Evolutionary conservation across 495 filamentous ascomycete species (phyloP).

Genomic region (Penicillium alfredii): DNA sequence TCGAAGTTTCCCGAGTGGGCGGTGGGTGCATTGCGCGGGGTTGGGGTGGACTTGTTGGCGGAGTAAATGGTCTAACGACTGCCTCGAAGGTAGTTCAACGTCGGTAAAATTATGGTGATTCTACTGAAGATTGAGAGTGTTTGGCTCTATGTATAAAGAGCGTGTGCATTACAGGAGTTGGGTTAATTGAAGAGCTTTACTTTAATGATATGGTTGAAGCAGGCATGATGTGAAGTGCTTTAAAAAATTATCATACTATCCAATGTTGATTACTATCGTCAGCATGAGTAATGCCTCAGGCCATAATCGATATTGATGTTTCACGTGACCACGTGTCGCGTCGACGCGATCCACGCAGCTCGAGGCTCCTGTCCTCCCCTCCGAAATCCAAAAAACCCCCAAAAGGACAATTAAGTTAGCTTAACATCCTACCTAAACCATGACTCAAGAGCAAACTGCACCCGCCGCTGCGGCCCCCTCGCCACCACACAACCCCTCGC

Average conservation of each 20-base stretch:
- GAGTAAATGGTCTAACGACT: slow-evolving; percentile 13
- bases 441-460: slow-evolving; percentile 22
- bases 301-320: background rate
- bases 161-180: too few relatives aligned
- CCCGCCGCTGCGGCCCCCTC: slow-evolving; percentile 11
- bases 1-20: slow-evolving; percentile 75
- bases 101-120: too few relatives aligned
- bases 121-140: too few relatives aligned
- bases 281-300: too few relatives aligned
- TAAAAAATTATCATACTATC: too few relatives aligned
- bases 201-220: too few relatives aligned
- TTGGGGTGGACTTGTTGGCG: slow-evolving; percentile 75
- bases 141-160: too few relatives aligned
- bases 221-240: too few relatives aligned
- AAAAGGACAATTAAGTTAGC: slow-evolving; percentile 3
- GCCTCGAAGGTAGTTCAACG: too few relatives aligned
- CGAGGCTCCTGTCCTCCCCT: slow-evolving; percentile 2
- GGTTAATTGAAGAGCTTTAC: too few relatives aligned
- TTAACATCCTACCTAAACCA: background rate
- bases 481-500: slow-evolving; percentile 24
- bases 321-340: slow-evolving; percentile 28
- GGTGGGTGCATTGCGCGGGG: slow-evolving; percentile 68
- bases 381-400: too few relatives aligned
- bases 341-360: slow-evolving; percentile 12
- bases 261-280: too few relatives aligned